Evolutionary conservation across 768 basidiomycete genomes (phyloP), one percentile per base, ranked within the genome.

Genomic region (Bullera alba): DNA sequence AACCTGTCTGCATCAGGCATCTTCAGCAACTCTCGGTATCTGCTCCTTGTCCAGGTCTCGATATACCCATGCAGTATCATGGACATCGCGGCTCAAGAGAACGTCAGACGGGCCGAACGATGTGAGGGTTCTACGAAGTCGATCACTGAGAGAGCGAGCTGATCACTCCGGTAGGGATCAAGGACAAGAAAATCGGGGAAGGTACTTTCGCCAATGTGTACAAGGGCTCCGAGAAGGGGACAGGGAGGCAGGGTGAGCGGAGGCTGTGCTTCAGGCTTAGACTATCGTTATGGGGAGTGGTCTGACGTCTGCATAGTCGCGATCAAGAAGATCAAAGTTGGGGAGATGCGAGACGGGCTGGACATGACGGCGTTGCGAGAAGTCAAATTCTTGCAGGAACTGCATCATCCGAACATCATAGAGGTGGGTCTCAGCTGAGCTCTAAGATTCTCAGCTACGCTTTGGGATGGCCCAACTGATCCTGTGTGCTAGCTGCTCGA

Each of bases 361-460:
- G 93, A 97, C 74, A 96, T 99, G 91, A 93, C 90, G 54, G 95
- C 95, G 50, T 84, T 99, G 50, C 84, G 95, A 14, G 95, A 99
- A 75, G 92, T 99, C 65, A 96, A 95, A 73, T 96, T 91, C 70
- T 77, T 99, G 50, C 83, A 91, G 30, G 95, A 99, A 72, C 74
- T 99, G 35, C 83, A 82, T 52, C 95, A 99, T 75, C 85, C 85
- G 50, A 96, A 97, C 65, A 80, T 99, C 64, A 96, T 99, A 58
- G 87, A 87, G 77, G 93, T 87, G 52, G 28, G 77, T 66, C 10
- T 8, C 47, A 14, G 6, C 22, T 17, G 46, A 37, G 14, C 4
- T 38, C 17, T 15, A 26, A 46, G 37, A 19, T 3, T 28, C 7
- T 38, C n/a, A n/a, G n/a, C n/a, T n/a, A 44, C 16, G 22, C 22